A percentile compares a stretch with the other conserved stretches of the same genome.
Evolutionary conservation across 2,329 filamentous ascomycete species (phyloP).

Genomic region (Fusarium sp.): DNA sequence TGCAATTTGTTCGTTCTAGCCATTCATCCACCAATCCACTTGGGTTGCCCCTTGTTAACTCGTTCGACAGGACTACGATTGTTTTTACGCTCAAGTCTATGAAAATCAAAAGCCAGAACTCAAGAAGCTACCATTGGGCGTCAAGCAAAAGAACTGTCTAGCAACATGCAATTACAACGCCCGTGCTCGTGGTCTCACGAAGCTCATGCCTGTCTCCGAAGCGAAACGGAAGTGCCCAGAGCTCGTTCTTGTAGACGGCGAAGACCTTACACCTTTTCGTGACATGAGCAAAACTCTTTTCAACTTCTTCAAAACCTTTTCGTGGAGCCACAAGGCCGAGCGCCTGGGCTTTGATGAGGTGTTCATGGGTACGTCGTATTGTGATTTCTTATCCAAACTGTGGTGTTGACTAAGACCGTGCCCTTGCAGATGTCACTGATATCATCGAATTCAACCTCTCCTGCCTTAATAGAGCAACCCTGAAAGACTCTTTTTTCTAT

Average conservation of each 20-base stretch:
- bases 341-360: constrained; percentile 93
- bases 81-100: constrained; percentile 94
- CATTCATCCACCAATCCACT: background rate
- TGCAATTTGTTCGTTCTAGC: constrained; percentile 79
- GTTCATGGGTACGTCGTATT: constrained; percentile 57
- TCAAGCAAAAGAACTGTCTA: constrained; percentile 93
- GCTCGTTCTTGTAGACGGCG: constrained; percentile 85
- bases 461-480: constrained; percentile 74
- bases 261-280: constrained; percentile 87
- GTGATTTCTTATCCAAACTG: background rate
- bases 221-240: constrained; percentile 85
- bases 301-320: constrained; percentile 76
- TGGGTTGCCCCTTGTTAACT: constrained; percentile 24
- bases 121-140: constrained; percentile 79
- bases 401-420: constrained; percentile 14
- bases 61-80: constrained; percentile 77
- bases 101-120: constrained; percentile 83
- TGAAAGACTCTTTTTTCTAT: constrained; percentile 81
- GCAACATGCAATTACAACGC: constrained; percentile 97
- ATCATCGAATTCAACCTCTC: constrained; percentile 84
- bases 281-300: constrained; percentile 87
- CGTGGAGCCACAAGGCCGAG: constrained; percentile 84
- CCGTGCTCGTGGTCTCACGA: constrained; percentile 77
- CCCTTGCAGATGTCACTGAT: constrained; percentile 80
- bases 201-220: constrained; percentile 87